Evolutionary conservation across 2,329 filamentous ascomycete genomes (phyloP), one percentile per base, ranked within the genome.

Genomic region (Penicillium freii): DNA sequence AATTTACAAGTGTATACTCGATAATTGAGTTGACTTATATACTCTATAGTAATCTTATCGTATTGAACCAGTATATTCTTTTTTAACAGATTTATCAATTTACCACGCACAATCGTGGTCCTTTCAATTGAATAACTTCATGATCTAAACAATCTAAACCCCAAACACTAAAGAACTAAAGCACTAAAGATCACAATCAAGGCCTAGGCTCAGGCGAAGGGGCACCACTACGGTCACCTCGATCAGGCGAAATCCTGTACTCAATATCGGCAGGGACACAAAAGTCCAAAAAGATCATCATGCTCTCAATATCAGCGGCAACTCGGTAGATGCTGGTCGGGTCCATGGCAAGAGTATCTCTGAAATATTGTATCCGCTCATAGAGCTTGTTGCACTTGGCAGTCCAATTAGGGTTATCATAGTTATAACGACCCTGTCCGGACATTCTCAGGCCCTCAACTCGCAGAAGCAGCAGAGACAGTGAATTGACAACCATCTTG

Each of bases 221-320:
- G 17, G 54, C 54, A 47, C 42, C 54, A 53, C 54, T 56, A 5
- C 54, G 54, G 10, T 56, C 42, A 4, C 48, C 34, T 23, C 54
- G 42, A 25, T 9, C 36, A 4, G 44, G 44, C 8, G 5, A 2
- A 49, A 49, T 17, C 4, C 11, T 25, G 5, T 34, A 27, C 17
- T 52, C 9, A 5, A 33, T 6, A 25, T 40, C 15, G 5, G 17
- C 8, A 21, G 40, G 33, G 17, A 45, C 27, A 34, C 39, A 25
- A 19, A 51, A 39, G 7, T 39, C 13, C 25, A 52, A n/a, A 33
- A 53, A 42, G 11, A 53, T 10, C 34, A 46, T 19, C 25, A 45
- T 33, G 4, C 13, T 34, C 23, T 47, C 27, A 9, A 47, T 57
- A 27, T 40, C 49, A 9, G 13, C 21, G 3, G 54, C 54, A 7